Conservation (phyloP, 495 filamentous ascomycete genomes). For the Sordaria brevicollis region DNA sequence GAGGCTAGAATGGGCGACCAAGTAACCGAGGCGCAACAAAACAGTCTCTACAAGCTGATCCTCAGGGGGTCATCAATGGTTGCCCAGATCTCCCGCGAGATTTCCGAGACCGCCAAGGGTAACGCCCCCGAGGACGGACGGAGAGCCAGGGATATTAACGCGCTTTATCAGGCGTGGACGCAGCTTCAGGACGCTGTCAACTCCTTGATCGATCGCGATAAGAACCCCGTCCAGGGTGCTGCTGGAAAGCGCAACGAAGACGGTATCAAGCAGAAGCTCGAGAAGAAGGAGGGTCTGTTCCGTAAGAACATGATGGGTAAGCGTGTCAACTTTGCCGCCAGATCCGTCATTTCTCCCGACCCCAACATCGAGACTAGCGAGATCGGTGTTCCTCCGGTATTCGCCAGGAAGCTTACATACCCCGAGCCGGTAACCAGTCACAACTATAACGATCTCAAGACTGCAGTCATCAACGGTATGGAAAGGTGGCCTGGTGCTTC, state of each 20-base stretch:
- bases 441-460: slow-evolving; percentile 90
- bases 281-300: slow-evolving; percentile 98
- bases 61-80: slow-evolving; percentile 59
- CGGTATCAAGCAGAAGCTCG: slow-evolving; percentile 93
- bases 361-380: slow-evolving; percentile 98
- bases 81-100: slow-evolving; percentile 64
- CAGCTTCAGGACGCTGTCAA: slow-evolving; percentile 85
- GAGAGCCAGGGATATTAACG: slow-evolving; percentile 28
- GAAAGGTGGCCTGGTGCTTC: slow-evolving; percentile 91
- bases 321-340: slow-evolving; percentile 95
- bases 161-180: slow-evolving; percentile 52
- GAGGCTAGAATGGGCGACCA: slow-evolving; percentile 70
- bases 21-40: slow-evolving; percentile 77
- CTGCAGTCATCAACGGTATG: slow-evolving; percentile 91
- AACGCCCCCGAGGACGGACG: slow-evolving; percentile 33
- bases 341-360: slow-evolving; percentile 96
- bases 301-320: slow-evolving; percentile 99
- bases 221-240: slow-evolving; percentile 65
- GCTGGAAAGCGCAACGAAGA: slow-evolving; percentile 61
- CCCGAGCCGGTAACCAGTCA: slow-evolving; percentile 95
- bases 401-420: slow-evolving; percentile 92
- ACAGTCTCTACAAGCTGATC: slow-evolving; percentile 72
- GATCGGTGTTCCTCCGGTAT: slow-evolving; percentile 94
- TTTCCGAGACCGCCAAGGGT: slow-evolving; percentile 28
- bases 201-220: slow-evolving; percentile 74